phyloP scores from a whole-genome alignment of 805 yeast genomes.

The Lachancea dasiensis region DNA sequence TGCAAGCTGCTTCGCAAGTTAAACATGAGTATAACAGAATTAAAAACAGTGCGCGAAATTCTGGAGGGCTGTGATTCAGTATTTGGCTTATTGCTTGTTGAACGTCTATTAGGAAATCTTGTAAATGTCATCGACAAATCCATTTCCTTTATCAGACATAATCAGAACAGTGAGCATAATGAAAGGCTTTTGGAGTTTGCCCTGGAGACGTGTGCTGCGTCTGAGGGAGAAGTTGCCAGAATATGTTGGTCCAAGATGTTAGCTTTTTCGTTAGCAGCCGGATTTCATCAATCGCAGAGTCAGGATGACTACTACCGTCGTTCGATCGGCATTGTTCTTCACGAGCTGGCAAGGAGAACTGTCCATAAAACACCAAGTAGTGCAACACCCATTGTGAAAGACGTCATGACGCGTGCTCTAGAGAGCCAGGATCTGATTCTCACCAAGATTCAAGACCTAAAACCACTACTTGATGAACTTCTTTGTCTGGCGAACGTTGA shows the following conservation, averaged over 20 bases:
- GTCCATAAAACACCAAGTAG: conserved; percentile 15
- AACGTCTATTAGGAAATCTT: conserved; percentile 15
- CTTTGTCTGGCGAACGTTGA: conserved; percentile 62
- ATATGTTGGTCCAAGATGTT: conserved; percentile 24
- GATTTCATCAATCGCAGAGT: conserved; percentile 6
- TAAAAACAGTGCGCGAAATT: conserved; percentile 9
- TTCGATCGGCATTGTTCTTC: conserved; percentile 19
- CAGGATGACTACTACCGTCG: conserved; percentile 13
- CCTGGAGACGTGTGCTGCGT: conserved; percentile 8
- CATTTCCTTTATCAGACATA: conserved; percentile 11
- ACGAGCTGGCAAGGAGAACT: conserved; percentile 18
- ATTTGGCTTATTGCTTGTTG: conserved; percentile 19
- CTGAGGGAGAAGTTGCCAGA: conserved; percentile 7
- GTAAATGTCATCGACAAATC: conserved; percentile 16
- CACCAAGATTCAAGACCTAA: conserved; percentile 54
- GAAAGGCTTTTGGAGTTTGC: conserved; percentile 14
- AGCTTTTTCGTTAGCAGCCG: conserved; percentile 18
- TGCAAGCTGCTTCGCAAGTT: conserved; percentile 15
- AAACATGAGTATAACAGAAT: conserved; percentile 14
- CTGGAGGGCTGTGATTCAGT: conserved; percentile 13
- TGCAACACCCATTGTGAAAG: conserved; percentile 40
- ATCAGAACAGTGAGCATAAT: background rate
- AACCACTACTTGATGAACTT: conserved; percentile 55
- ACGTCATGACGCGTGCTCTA: conserved; percentile 50
- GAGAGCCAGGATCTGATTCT: conserved; percentile 40